A percentile compares a stretch with the other conserved stretches of the same genome.
Conservation (phyloP, 202 grass and related monocot species). For the Digitaria exilis region DNA sequence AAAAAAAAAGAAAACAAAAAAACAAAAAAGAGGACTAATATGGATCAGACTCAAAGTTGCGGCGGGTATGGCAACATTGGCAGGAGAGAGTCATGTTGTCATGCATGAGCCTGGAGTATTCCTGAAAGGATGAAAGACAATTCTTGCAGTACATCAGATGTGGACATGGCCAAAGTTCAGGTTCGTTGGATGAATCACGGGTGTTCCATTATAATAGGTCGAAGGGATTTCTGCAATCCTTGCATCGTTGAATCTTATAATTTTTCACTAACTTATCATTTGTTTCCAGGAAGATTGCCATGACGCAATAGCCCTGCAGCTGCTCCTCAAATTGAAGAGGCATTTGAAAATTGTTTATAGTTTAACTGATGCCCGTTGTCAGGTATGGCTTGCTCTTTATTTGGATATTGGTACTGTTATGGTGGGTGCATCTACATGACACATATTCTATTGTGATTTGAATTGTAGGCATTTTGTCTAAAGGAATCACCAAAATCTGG, state of each 20-base stretch:
- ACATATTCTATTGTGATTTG: slow-evolving; percentile 7
- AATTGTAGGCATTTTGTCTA: slow-evolving; percentile 85
- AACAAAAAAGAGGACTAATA: slow-evolving; percentile 85
- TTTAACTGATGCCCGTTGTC: slow-evolving; percentile 73
- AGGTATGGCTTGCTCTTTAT: too few species aligned
- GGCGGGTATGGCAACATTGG: slow-evolving; percentile 28
- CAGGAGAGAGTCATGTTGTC: slow-evolving; percentile 34
- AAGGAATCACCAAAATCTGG: slow-evolving; percentile 83
- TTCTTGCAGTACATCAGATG: slow-evolving; percentile 54
- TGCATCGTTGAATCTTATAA: not conserved
- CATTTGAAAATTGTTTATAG: slow-evolving; percentile 93
- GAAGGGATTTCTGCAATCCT: slow-evolving; percentile 12
- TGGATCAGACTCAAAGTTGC: slow-evolving; percentile 52
- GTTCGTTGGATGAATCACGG: slow-evolving; percentile 41
- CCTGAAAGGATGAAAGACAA: slow-evolving; percentile 52
- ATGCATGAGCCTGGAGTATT: slow-evolving; percentile 51
- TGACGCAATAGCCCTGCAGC: slow-evolving; percentile 81
- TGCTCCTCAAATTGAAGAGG: slow-evolving; percentile 96
- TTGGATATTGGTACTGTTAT: too few species aligned
- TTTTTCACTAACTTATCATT: slow-evolving; percentile 28
- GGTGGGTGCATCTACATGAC: too few species aligned
- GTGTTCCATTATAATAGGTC: not conserved
- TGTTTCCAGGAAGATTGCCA: slow-evolving; percentile 79
- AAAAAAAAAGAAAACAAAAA: too few species aligned
- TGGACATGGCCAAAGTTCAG: slow-evolving; percentile 72